Percentiles rank a stretch among this genome's conserved stretches.
phyloP scores from a whole-genome alignment of 768 basidiomycete genomes.

The Pulveroboletus sp. region DNA sequence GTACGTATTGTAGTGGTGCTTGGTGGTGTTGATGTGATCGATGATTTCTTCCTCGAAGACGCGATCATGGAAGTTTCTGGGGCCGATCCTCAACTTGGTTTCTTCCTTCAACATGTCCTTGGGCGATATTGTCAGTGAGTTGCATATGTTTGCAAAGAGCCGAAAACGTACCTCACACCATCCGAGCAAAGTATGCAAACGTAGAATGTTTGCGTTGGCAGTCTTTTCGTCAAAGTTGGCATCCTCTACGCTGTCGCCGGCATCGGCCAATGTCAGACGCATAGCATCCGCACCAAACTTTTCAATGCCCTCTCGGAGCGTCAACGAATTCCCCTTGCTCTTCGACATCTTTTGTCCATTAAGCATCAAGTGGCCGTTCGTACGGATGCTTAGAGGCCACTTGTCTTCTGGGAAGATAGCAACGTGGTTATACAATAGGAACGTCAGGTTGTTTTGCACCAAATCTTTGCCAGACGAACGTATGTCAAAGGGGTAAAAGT shows the following conservation, averaged over 20 bases:
- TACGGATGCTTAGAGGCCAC: slow-evolving; percentile 89
- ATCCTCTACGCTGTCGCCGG: slow-evolving; percentile 95
- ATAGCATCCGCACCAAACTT: slow-evolving; percentile 98
- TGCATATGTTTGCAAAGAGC: background rate
- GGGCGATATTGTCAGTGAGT: background rate
- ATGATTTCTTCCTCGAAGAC: slow-evolving; percentile 92
- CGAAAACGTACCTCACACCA: slow-evolving; percentile 83
- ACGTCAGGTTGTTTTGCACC: slow-evolving; percentile 92
- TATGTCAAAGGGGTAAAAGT: slow-evolving; percentile 98
- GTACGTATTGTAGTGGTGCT: slow-evolving; percentile 77
- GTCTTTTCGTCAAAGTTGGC: slow-evolving; percentile 99
- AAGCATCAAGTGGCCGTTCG: slow-evolving; percentile 94
- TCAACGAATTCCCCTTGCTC: slow-evolving; percentile 93
- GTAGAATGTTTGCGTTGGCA: slow-evolving; percentile 93
- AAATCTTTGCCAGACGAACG: slow-evolving; percentile 98
- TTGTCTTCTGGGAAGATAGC: slow-evolving; percentile 84
- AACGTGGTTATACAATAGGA: slow-evolving; percentile 92
- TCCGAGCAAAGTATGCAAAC: slow-evolving; percentile 81
- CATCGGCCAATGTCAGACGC: slow-evolving; percentile 87
- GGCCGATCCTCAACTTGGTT: slow-evolving; percentile 66
- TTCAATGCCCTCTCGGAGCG: slow-evolving; percentile 77
- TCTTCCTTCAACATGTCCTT: slow-evolving; percentile 85
- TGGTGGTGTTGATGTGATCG: slow-evolving; percentile 75
- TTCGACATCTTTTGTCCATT: slow-evolving; percentile 99
- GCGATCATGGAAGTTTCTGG: slow-evolving; percentile 74